These are phyloP conservation scores for Fusarium sulawesiense DNA, from an alignment of 2,329 filamentous ascomycete species.

Conservation along the genomic window DNA sequence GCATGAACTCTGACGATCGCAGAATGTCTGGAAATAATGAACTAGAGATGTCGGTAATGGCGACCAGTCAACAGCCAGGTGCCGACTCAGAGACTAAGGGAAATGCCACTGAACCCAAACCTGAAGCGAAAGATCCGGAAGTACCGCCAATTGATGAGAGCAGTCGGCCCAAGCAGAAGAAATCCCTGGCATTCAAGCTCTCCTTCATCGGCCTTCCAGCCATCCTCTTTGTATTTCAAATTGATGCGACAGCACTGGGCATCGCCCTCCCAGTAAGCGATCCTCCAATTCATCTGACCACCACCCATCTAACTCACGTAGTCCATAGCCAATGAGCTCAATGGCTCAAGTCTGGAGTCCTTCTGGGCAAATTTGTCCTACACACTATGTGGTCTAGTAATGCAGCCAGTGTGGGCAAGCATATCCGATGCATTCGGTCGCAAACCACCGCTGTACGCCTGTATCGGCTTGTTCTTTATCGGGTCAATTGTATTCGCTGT, in stretches of 20 bases:
- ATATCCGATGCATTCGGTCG: conserved; percentile 21
- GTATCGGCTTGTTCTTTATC: conserved; percentile 5
- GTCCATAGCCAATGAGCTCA: conserved; percentile 22
- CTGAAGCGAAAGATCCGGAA: background rate
- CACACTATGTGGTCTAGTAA: conserved; percentile 18
- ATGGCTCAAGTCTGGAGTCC: conserved; percentile 16
- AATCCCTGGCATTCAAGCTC: conserved; percentile 15
- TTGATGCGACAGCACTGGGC: conserved; percentile 22
- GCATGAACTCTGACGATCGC: too few relatives aligned
- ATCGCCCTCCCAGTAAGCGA: conserved; percentile 12
- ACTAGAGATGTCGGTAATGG: background rate
- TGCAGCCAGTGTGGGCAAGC: conserved; percentile 23
- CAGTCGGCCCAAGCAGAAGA: background rate
- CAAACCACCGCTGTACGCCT: conserved; percentile 13
- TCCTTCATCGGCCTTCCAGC: conserved; percentile 14
- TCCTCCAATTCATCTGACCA: background rate
- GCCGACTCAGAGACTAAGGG: too few relatives aligned
- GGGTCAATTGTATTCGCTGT: conserved; percentile 18
- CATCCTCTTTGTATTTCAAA: conserved; percentile 12
- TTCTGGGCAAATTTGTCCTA: conserved; percentile 23
- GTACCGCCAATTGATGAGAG: background rate
- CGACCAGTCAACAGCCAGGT: background rate
- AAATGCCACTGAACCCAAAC: too few relatives aligned
- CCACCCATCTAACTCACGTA: background rate
- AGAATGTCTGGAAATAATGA: background rate